Evolutionary conservation across 345 rosid species (phyloP).

Genomic region (Tarenaya hassleriana): DNA sequence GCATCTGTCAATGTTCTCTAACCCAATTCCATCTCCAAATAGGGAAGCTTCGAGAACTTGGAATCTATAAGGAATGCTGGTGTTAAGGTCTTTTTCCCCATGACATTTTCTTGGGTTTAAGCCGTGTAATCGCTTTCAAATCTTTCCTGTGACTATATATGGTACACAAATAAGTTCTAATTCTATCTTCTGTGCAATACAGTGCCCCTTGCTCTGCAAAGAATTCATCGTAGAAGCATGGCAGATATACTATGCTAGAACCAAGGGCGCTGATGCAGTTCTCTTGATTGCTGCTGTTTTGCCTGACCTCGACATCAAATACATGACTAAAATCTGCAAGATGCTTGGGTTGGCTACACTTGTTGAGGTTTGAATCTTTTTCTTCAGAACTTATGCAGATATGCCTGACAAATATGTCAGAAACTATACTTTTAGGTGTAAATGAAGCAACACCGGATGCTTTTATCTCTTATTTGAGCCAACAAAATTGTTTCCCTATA

Average conservation of each 20-base stretch:
- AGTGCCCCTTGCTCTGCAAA: conserved; percentile 93
- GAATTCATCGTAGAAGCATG: conserved; percentile 89
- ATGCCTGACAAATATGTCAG: not conserved
- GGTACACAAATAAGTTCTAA: conserved; percentile 12
- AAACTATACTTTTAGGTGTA: too few relatives aligned
- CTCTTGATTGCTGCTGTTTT: conserved; percentile 86
- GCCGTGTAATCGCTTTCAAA: not conserved
- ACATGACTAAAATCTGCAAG: conserved; percentile 88
- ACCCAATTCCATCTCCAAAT: conserved; percentile 15
- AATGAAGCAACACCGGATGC: not conserved
- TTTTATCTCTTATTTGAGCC: conserved; percentile 8
- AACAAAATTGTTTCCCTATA: not conserved
- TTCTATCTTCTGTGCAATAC: conserved; percentile 30
- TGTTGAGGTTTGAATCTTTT: conserved; percentile 48
- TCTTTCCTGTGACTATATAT: not conserved
- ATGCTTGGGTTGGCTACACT: conserved; percentile 81
- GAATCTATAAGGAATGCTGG: conserved; percentile 75
- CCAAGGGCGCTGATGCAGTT: conserved; percentile 86
- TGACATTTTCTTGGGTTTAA: not conserved
- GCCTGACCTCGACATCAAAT: conserved; percentile 88
- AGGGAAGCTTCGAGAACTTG: conserved; percentile 95
- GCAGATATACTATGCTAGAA: conserved; percentile 86
- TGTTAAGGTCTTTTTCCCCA: conserved; percentile 47
- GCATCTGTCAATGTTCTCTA: conserved; percentile 7
- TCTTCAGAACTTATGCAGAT: not conserved